phyloP scores from a whole-genome alignment of 306 rosid genomes.

The Rosa lucieae region DNA sequence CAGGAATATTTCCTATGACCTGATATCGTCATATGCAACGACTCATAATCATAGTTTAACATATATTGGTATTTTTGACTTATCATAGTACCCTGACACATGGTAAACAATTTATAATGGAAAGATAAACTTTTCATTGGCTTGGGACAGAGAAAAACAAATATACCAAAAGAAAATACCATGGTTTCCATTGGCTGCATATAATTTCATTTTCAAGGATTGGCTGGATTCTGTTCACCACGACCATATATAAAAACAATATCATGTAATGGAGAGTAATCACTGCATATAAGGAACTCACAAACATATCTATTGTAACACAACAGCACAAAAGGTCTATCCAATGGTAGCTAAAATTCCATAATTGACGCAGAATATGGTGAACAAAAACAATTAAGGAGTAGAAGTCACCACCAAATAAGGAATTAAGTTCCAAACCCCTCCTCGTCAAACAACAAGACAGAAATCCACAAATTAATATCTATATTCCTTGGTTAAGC shows the following conservation, averaged over 20 bases:
- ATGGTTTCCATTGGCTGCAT: background rate
- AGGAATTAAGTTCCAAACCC: background rate
- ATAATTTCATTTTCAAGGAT: background rate
- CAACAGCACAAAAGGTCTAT: background rate
- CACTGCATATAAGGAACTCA: background rate
- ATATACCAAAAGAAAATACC: background rate
- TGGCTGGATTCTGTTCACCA: background rate
- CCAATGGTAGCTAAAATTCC: background rate
- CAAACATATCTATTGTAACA: background rate
- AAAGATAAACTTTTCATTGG: background rate
- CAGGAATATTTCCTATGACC: conserved; percentile 3
- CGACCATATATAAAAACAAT: background rate
- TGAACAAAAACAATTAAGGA: background rate
- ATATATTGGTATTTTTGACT: background rate
- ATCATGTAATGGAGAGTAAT: background rate
- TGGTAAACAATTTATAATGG: conserved; percentile 2
- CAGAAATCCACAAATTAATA: background rate
- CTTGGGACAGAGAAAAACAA: background rate
- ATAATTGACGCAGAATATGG: background rate
- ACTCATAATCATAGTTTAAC: background rate
- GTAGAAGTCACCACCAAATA: background rate
- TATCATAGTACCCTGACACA: background rate
- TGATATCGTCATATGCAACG: background rate
- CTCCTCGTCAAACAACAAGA: background rate
- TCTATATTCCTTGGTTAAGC: background rate